These are phyloP conservation scores for Anisodus tanguticus DNA, from an alignment of 257 asterid species.

Conservation along the genomic window DNA sequence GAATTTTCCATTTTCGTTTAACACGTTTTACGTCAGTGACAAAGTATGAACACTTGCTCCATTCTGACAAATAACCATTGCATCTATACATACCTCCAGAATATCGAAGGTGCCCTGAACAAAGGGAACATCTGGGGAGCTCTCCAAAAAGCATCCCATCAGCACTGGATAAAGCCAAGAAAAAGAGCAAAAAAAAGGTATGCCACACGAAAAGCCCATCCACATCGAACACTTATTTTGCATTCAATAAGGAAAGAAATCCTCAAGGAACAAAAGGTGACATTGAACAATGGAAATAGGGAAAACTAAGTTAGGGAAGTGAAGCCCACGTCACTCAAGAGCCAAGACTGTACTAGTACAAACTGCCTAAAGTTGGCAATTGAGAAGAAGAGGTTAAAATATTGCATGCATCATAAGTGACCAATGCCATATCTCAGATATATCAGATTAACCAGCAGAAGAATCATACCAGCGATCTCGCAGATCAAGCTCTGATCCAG, in stretches of 20 bases:
- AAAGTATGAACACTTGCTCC: constrained; percentile 89
- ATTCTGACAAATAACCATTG: constrained; percentile 79
- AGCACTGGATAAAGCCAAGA: constrained; percentile 58
- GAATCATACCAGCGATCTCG: constrained; percentile 75
- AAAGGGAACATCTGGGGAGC: constrained; percentile 74
- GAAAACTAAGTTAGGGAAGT: background rate
- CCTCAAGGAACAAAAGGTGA: constrained; percentile 16
- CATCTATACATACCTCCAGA: constrained; percentile 84
- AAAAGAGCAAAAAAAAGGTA: constrained; percentile 1
- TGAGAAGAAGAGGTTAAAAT: background rate
- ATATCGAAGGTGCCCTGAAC: constrained; percentile 79
- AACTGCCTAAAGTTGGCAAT: constrained; percentile 15
- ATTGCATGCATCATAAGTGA: constrained; percentile 23
- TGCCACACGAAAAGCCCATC: background rate
- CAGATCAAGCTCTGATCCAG: constrained; percentile 87
- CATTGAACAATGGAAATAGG: background rate
- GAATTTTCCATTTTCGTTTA: constrained; percentile 89
- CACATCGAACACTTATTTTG: background rate
- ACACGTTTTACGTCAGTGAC: constrained; percentile 70
- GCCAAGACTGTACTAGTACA: background rate
- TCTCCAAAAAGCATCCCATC: constrained; percentile 97
- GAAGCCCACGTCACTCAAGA: background rate
- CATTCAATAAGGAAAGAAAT: constrained; percentile 22
- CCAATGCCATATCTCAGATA: background rate
- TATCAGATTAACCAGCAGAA: constrained; percentile 16